These are phyloP conservation scores for Poterioochromonas sp. DNA, from an alignment of 352 stramenopile genomes.

Conservation along the genomic window DNA sequence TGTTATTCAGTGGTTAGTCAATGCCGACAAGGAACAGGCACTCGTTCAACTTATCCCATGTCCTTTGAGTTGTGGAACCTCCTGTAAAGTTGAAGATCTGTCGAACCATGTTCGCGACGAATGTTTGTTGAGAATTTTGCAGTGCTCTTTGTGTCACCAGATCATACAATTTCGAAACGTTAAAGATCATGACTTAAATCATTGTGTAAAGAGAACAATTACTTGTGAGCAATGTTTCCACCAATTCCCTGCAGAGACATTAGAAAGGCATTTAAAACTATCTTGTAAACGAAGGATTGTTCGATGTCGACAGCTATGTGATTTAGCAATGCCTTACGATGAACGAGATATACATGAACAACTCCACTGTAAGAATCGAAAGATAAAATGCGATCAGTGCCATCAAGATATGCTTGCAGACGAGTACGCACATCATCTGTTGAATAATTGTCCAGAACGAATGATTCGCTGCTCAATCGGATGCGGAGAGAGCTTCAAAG, in stretches of 20 bases:
- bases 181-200: conserved; percentile 23
- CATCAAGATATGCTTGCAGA: conserved; percentile 34
- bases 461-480: conserved; percentile 39
- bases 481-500: conserved; percentile 38
- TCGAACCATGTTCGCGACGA: not conserved
- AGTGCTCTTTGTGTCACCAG: conserved; percentile 28
- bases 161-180: conserved; percentile 34
- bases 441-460: conserved; percentile 37
- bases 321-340: conserved; percentile 29
- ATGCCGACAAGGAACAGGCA: conserved; percentile 1
- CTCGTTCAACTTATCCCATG: not conserved
- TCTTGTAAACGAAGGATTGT: conserved; percentile 39
- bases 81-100: not conserved
- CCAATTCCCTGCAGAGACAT: conserved; percentile 36
- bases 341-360: conserved; percentile 35
- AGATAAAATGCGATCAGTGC: conserved; percentile 33
- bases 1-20: not conserved
- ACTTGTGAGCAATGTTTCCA: conserved; percentile 37
- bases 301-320: conserved; percentile 40
- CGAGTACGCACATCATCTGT: conserved; percentile 21
- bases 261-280: conserved; percentile 27
- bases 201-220: conserved; percentile 37
- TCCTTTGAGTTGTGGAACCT: not conserved
- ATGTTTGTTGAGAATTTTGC: not conserved
- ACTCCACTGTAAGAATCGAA: conserved; percentile 34